A percentile compares a stretch with the other conserved stretches of the same genome.
phyloP scores from a whole-genome alignment of 2,329 filamentous ascomycete genomes.

The Periconia sp. region DNA sequence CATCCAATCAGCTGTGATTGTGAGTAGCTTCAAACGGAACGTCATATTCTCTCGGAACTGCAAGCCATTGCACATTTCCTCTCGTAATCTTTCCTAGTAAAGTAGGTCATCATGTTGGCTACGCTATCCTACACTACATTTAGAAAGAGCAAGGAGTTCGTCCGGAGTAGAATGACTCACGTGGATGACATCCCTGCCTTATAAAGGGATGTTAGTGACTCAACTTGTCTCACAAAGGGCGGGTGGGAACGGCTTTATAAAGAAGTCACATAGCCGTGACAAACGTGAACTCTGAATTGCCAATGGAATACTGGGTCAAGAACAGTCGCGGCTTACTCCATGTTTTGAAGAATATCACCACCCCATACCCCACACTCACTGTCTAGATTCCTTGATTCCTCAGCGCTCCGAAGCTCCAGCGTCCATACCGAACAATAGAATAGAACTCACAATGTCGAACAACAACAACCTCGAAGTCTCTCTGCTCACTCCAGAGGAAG shows the following conservation, averaged over 20 bases:
- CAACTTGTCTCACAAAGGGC: neutral
- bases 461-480: conserved; percentile 28
- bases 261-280: neutral
- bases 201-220: no score
- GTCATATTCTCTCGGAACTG: no score
- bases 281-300: no score
- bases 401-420: neutral
- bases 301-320: no score
- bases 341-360: neutral
- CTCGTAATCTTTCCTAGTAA: no score
- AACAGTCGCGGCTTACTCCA: no score
- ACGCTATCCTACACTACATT: neutral
- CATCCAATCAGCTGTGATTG: no score
- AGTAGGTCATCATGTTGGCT: neutral
- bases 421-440: neutral
- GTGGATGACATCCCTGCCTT: neutral
- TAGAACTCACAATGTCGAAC: conserved; percentile 13
- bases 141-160: no score
- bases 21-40: no score
- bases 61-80: neutral
- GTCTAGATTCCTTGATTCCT: neutral
- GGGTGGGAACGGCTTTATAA: neutral
- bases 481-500: conserved; percentile 28
- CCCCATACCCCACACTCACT: neutral
- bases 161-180: neutral